phyloP scores from a whole-genome alignment of 2,329 filamentous ascomycete genomes.

The Colletotrichum aenigma region DNA sequence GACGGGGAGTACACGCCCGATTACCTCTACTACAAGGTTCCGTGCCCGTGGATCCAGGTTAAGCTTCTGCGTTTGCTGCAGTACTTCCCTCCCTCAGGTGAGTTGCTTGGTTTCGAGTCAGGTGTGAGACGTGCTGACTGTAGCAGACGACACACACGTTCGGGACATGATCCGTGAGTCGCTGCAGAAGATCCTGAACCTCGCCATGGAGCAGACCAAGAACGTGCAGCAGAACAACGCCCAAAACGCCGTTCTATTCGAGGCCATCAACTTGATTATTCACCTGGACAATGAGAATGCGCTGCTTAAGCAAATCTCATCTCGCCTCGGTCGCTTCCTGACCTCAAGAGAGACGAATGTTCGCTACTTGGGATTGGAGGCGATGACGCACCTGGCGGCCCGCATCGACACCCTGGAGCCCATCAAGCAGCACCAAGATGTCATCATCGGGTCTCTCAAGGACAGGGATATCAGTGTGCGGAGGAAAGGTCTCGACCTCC shows the following conservation, averaged over 20 bases:
- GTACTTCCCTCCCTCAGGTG: constrained; percentile 93
- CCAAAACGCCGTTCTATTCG: constrained; percentile 96
- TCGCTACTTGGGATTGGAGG: constrained; percentile 91
- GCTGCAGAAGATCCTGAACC: constrained; percentile 86
- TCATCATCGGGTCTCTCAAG: constrained; percentile 92
- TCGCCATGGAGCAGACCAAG: constrained; percentile 92
- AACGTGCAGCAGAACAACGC: constrained; percentile 99
- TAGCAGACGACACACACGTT: constrained; percentile 84
- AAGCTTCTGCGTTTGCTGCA: constrained; percentile 91
- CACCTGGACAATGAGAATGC: constrained; percentile 94
- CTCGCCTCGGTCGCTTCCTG: constrained; percentile 91
- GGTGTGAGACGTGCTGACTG: not conserved
- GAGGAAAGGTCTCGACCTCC: constrained; percentile 89
- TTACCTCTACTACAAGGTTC: constrained; percentile 99
- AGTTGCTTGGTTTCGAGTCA: constrained; percentile 32
- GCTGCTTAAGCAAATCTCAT: constrained; percentile 95
- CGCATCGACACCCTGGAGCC: constrained; percentile 92
- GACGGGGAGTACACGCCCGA: constrained; percentile 89
- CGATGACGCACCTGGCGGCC: constrained; percentile 97
- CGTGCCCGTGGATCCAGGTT: constrained; percentile 97
- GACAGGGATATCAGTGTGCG: constrained; percentile 97
- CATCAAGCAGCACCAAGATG: constrained; percentile 96
- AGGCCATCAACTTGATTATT: constrained; percentile 98
- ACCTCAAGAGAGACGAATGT: constrained; percentile 97
- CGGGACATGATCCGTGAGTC: constrained; percentile 92